These are phyloP conservation scores for Aspergillus cejpii DNA, from an alignment of 2,329 filamentous ascomycete genomes.

Conservation along the genomic window DNA sequence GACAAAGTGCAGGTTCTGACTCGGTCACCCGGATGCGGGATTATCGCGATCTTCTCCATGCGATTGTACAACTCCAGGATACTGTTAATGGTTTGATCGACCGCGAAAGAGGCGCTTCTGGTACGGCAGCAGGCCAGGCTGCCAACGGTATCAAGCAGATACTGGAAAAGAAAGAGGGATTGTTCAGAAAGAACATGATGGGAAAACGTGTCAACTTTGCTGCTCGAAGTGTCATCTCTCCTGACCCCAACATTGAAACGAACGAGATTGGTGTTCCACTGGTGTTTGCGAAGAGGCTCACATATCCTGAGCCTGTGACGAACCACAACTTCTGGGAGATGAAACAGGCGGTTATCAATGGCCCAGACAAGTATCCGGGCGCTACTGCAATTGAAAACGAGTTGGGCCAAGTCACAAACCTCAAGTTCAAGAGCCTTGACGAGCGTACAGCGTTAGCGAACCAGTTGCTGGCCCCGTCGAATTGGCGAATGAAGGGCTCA, in stretches of 20 bases:
- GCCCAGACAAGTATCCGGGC: constrained; percentile 86
- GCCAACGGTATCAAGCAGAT: constrained; percentile 97
- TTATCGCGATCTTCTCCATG: constrained; percentile 70
- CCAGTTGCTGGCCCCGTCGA: constrained; percentile 80
- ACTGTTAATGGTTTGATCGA: constrained; percentile 90
- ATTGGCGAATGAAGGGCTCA: constrained; percentile 63
- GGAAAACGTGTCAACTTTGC: constrained; percentile 99
- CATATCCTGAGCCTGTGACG: constrained; percentile 94
- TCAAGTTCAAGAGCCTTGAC: constrained; percentile 79
- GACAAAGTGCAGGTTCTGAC: constrained; percentile 48
- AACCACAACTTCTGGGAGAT: constrained; percentile 95
- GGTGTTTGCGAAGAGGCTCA: constrained; percentile 94
- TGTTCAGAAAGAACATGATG: constrained; percentile 99
- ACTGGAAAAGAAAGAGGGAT: constrained; percentile 95
- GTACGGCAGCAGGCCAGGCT: constrained; percentile 66
- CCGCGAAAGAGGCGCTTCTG: constrained; percentile 75
- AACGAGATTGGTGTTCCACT: constrained; percentile 97
- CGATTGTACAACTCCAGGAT: constrained; percentile 79
- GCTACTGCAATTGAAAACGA: constrained; percentile 94
- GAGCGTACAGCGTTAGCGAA: constrained; percentile 87
- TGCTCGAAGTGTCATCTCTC: constrained; percentile 93
- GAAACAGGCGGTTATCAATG: constrained; percentile 93
- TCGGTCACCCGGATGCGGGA: constrained; percentile 49
- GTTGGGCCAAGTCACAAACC: constrained; percentile 80
- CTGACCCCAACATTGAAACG: constrained; percentile 96